A percentile compares a stretch with the other conserved stretches of the same genome.
phyloP scores from a whole-genome alignment of 371 early-diverging fungal genomes.

The Polyrhizophydium stewartii region DNA sequence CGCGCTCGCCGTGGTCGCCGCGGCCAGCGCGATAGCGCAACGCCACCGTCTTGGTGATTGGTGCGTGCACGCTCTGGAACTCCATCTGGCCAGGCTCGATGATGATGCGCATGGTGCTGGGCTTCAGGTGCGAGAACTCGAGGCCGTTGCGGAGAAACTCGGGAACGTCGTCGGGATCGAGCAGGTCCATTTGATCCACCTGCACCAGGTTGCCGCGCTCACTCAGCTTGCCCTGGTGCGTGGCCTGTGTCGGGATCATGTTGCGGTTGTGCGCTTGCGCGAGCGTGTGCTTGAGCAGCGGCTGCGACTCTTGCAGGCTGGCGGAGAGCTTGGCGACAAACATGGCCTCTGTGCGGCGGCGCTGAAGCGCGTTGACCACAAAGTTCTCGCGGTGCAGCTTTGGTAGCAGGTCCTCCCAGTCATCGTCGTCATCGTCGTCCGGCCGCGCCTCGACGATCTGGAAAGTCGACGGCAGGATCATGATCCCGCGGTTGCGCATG shows the following conservation, averaged over 20 bases:
- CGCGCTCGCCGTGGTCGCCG: conserved; percentile 51
- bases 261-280: conserved; percentile 11
- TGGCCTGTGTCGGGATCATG: conserved; percentile 6
- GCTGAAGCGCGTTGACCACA: background rate
- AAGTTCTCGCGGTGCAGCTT: background rate
- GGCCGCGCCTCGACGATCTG: conserved; percentile 7
- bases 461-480: conserved; percentile 30
- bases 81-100: conserved; percentile 41
- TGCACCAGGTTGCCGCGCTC: conserved; percentile 11
- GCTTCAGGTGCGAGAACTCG: conserved; percentile 37
- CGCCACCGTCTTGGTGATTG: conserved; percentile 34
- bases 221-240: conserved; percentile 16
- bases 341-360: background rate
- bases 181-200: conserved; percentile 7
- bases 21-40: conserved; percentile 45
- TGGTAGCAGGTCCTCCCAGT: conserved; percentile 7
- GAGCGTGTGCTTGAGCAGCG: conserved; percentile 23
- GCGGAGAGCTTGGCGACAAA: conserved; percentile 27
- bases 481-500: conserved; percentile 43
- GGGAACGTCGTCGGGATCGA: conserved; percentile 42
- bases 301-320: conserved; percentile 27
- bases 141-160: conserved; percentile 42
- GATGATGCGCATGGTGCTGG: conserved; percentile 28
- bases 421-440: conserved; percentile 26
- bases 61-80: conserved; percentile 43